Conservation (phyloP, 768 basidiomycete genomes). For the Termitomyces sp. region DNA sequence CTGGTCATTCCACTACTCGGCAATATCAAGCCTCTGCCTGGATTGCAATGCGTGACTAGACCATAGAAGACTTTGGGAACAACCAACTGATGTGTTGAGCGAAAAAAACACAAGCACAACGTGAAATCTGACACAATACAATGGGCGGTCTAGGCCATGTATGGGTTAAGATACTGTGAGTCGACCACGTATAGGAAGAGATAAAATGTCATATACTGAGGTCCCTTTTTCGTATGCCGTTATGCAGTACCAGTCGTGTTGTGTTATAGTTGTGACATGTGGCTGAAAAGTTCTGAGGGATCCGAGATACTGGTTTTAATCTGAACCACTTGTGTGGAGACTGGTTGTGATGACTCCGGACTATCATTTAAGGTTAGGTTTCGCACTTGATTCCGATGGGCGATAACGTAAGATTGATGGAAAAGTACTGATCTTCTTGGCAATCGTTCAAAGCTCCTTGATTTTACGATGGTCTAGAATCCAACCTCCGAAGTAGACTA, state of each 20-base stretch:
- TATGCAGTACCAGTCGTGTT: neutral
- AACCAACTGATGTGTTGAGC: no score
- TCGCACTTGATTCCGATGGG: no score
- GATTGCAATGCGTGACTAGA: no score
- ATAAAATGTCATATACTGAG: neutral
- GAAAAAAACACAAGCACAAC: neutral
- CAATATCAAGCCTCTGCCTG: no score
- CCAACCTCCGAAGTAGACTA: neutral
- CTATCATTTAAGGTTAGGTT: no score
- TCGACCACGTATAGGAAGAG: neutral
- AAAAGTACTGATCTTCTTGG: neutral
- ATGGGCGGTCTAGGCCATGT: neutral
- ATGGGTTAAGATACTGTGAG: neutral
- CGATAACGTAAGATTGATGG: neutral
- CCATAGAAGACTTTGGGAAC: no score
- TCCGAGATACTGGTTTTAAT: neutral
- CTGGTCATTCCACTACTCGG: no score
- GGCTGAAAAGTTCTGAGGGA: neutral
- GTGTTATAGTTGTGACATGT: neutral
- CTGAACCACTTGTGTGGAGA: neutral
- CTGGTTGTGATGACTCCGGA: no score
- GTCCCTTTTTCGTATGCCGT: neutral
- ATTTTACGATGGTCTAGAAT: neutral
- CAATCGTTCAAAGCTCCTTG: neutral
- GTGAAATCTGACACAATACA: neutral